A percentile compares a stretch with the other conserved stretches of the same genome.
These are phyloP conservation scores for Epichloe gansuensis DNA, from an alignment of 2,329 filamentous ascomycete genomes.

Conservation along the genomic window DNA sequence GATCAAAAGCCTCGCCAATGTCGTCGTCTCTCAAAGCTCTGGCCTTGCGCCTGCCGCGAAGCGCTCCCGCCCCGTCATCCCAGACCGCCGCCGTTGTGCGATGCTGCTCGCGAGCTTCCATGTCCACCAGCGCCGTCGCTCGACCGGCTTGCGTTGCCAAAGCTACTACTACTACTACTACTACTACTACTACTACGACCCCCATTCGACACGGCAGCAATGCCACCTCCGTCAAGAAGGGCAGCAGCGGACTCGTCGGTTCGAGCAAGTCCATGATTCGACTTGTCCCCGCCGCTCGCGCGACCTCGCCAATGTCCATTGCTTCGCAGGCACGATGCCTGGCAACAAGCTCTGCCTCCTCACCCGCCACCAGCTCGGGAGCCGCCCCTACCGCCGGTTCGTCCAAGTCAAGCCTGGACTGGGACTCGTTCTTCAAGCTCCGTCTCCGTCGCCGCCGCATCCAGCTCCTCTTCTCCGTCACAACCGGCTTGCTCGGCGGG, in stretches of 20 bases:
- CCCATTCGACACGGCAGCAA: constrained; percentile 7
- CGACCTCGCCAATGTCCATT: background rate
- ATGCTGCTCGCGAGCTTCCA: constrained; percentile 17
- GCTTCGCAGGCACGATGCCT: constrained; percentile 8
- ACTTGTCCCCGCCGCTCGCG: constrained; percentile 2
- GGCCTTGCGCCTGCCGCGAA: constrained; percentile 19
- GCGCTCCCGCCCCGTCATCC: constrained; percentile 9
- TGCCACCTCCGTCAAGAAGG: background rate
- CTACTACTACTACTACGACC: constrained; percentile 5
- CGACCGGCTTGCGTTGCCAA: constrained; percentile 13
- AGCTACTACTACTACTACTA: constrained; percentile 6
- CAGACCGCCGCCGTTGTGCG: constrained; percentile 12
- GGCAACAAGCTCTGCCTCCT: constrained; percentile 7
- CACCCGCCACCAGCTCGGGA: background rate
- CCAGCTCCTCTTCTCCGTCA: constrained; percentile 65
- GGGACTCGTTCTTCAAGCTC: constrained; percentile 88
- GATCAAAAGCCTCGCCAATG: constrained; percentile 11
- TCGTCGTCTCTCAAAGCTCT: constrained; percentile 20
- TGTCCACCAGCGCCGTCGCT: constrained; percentile 14
- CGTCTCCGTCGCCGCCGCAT: constrained; percentile 75
- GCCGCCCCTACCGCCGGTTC: constrained; percentile 2
- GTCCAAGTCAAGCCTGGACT: constrained; percentile 42
- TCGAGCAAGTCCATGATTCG: constrained; percentile 3
- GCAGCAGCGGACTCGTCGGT: background rate
- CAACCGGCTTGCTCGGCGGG: constrained; percentile 51